These are phyloP conservation scores for Fusarium temperatum DNA, from an alignment of 2,329 filamentous ascomycete species.

Conservation along the genomic window DNA sequence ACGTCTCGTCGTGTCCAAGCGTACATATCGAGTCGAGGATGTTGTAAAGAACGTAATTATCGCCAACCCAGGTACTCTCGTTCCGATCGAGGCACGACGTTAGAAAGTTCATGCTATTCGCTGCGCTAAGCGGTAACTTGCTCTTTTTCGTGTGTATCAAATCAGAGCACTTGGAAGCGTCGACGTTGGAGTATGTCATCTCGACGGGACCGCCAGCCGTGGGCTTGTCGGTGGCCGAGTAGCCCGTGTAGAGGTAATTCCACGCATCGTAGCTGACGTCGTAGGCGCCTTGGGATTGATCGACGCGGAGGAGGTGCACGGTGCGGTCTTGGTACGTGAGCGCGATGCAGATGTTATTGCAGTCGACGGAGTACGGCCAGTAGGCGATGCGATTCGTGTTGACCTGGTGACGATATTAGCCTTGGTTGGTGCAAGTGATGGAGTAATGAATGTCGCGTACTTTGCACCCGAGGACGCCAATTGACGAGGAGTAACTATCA, in stretches of 20 bases:
- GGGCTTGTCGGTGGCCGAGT: constrained; percentile 57
- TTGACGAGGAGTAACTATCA: constrained; percentile 64
- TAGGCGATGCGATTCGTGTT: constrained; percentile 69
- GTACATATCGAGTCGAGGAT: constrained; percentile 60
- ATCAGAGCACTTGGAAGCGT: constrained; percentile 55
- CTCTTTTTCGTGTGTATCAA: constrained; percentile 56
- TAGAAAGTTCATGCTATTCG: constrained; percentile 65
- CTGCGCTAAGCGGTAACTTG: constrained; percentile 55
- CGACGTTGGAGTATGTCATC: constrained; percentile 58
- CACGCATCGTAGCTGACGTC: constrained; percentile 70
- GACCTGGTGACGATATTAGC: constrained; percentile 44
- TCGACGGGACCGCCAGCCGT: constrained; percentile 57
- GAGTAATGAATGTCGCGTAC: not conserved
- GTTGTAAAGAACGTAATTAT: constrained; percentile 61
- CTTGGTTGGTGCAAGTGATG: too few species aligned
- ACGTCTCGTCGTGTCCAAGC: constrained; percentile 56
- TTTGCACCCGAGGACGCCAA: constrained; percentile 69
- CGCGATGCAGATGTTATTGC: constrained; percentile 64
- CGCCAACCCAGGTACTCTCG: constrained; percentile 55
- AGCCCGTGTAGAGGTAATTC: constrained; percentile 65
- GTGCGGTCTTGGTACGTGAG: constrained; percentile 59
- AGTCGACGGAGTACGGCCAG: constrained; percentile 65
- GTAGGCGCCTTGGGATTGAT: constrained; percentile 64
- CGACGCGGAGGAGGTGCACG: constrained; percentile 67
- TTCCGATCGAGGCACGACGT: constrained; percentile 53